Conservation (phyloP, 805 yeast species). For the Wickerhamiella hasegawae region DNA sequence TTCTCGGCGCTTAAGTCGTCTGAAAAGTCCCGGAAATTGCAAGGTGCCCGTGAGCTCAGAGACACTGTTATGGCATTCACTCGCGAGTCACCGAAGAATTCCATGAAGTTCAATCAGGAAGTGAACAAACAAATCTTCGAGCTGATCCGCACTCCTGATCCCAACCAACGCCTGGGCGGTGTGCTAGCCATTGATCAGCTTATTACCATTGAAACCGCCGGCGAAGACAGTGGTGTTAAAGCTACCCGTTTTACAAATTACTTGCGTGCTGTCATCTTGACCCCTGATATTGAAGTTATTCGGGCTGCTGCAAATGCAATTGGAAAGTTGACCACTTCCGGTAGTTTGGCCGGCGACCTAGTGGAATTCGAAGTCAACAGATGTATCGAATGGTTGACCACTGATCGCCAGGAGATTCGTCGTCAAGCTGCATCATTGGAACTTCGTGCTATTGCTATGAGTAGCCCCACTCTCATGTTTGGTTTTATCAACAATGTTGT, state of each 20-base stretch:
- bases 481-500: conserved; percentile 63
- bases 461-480: conserved; percentile 72
- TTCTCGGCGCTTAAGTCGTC: conserved; percentile 16
- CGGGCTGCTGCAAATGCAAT: conserved; percentile 70
- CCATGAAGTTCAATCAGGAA: conserved; percentile 65
- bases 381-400: conserved; percentile 79
- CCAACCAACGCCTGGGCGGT: conserved; percentile 70
- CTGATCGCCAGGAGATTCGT: conserved; percentile 63
- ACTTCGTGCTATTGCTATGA: conserved; percentile 66
- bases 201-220: conserved; percentile 61
- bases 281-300: conserved; percentile 74
- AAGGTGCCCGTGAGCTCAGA: conserved; percentile 56
- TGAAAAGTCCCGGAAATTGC: conserved; percentile 17
- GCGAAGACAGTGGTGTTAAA: conserved; percentile 69
- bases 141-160: conserved; percentile 58
- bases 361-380: conserved; percentile 84
- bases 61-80: conserved; percentile 56
- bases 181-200: conserved; percentile 79
- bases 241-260: conserved; percentile 87
- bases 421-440: conserved; percentile 85
- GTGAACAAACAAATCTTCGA: conserved; percentile 80
- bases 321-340: conserved; percentile 79
- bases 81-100: conserved; percentile 70
- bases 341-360: conserved; percentile 77
- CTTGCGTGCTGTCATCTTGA: conserved; percentile 60